Evolutionary conservation across 345 rosid genomes (phyloP), one percentile per base, ranked within the genome.

Genomic region (Sonneratia caseolaris): DNA sequence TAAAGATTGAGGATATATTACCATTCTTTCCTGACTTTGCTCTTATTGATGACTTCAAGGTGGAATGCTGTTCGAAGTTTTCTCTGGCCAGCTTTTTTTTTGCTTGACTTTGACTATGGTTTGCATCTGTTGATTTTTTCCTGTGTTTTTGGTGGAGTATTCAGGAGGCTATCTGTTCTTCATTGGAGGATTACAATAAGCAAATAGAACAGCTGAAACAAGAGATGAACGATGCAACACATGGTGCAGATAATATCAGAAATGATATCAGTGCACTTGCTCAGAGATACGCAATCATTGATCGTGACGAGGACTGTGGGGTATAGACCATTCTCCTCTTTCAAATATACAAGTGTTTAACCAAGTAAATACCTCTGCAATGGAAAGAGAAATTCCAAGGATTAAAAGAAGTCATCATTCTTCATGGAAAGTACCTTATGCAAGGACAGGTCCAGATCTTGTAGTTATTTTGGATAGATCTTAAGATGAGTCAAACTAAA

Each of bases 11-110:
- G 85, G 98, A 95, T 81, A 95, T 95, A 76, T 85, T 95, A 73
- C 99, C 99, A 19, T 92, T 95, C 84, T 95, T 95, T 79, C 99
- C 99, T 0, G 99, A 95, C 86, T 95, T 95, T 81, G 97, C 98
- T 70, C 86, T 95, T 74, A 95, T 95, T 79, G 99, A 95, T 79
- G 99, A 95, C 88, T 95, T 95, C 87, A 95, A 95, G 88, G 99
- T 92, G 27, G 18, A 15, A 49, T 4, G 18, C 45, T 55, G 27
- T 49, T 19, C 32, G 64, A 59, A 55, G 19, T 70, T 70, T 3
- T 71, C 21, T 19, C 37, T 12, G 47, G 47, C 64, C 27, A 35
- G 35, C 10, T 61, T 36, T 53, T 61, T 36, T 53, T 42, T 53
- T 70, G 47, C 36, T n/a, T 56, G 45, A 21, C 43, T 70, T 24